A percentile compares a stretch with the other conserved stretches of the same genome.
These are phyloP conservation scores for Verticillium nubilum DNA, from an alignment of 2,329 filamentous ascomycete genomes.

Conservation along the genomic window DNA sequence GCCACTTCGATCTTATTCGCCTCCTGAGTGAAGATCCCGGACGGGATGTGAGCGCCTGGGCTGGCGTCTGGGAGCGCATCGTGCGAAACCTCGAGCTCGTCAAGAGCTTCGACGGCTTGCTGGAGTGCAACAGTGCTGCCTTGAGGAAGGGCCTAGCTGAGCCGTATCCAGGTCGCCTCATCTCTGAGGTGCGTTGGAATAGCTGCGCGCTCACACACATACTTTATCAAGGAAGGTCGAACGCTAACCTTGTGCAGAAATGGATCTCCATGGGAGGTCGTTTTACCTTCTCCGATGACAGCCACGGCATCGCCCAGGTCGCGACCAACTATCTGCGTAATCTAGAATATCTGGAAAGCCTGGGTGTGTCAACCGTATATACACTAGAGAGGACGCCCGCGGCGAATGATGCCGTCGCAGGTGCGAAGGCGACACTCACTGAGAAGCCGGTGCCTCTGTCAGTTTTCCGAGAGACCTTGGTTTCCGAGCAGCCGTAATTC, in stretches of 20 bases:
- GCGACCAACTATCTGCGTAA: conserved; percentile 75
- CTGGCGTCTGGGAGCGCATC: conserved; percentile 67
- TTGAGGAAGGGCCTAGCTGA: conserved; percentile 85
- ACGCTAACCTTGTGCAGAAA: conserved; percentile 38
- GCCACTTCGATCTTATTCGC: conserved; percentile 90
- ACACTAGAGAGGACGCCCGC: conserved; percentile 37
- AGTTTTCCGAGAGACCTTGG: conserved; percentile 28
- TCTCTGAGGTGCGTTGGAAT: conserved; percentile 60
- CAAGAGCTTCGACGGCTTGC: conserved; percentile 67
- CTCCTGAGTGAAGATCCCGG: conserved; percentile 68
- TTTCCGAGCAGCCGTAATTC: neutral
- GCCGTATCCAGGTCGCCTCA: conserved; percentile 76
- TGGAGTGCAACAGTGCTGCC: conserved; percentile 87
- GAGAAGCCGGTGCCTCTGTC: conserved; percentile 38
- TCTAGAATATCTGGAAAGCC: conserved; percentile 61
- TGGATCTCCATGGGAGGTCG: conserved; percentile 69
- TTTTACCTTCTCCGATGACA: conserved; percentile 93
- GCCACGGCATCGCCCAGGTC: conserved; percentile 81
- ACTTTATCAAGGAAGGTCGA: neutral
- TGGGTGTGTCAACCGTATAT: conserved; percentile 61
- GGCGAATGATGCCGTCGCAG: conserved; percentile 9
- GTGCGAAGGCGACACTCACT: conserved; percentile 27
- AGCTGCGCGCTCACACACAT: neutral
- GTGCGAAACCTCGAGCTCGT: conserved; percentile 69
- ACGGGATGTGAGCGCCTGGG: conserved; percentile 51